These are phyloP conservation scores for Gaeumannomyces tritici DNA, from an alignment of 2,329 filamentous ascomycete genomes.

Conservation along the genomic window DNA sequence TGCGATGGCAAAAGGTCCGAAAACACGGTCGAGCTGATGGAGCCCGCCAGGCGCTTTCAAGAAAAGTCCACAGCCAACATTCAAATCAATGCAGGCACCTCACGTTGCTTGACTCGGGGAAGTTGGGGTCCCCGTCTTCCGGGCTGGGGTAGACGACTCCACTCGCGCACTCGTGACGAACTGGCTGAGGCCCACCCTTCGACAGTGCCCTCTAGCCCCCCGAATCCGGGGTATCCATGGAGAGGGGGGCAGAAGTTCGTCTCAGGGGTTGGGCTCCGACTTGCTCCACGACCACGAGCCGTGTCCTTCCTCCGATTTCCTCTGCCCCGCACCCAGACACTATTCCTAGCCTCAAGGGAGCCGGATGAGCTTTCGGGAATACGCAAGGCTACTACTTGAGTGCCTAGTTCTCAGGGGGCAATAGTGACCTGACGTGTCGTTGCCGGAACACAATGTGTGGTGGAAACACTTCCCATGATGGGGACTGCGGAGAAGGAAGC, in stretches of 20 bases:
- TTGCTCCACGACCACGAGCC: too few relatives aligned
- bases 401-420: neutral
- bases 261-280: neutral
- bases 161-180: neutral
- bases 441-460: neutral
- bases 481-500: neutral
- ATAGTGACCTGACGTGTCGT: neutral
- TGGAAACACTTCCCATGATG: neutral
- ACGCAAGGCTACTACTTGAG: neutral
- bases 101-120: neutral
- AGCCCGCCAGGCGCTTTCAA: neutral
- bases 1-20: neutral
- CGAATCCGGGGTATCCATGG: neutral
- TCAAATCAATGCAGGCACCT: neutral
- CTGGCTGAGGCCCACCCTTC: neutral
- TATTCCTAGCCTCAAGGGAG: neutral
- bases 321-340: neutral
- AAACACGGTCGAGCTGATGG: neutral
- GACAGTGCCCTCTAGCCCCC: neutral
- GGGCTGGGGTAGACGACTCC: slow-evolving; percentile 2
- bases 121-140: slow-evolving; percentile 10
- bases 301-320: too few relatives aligned
- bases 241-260: neutral
- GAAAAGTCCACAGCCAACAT: neutral
- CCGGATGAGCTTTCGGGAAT: neutral